phyloP scores from a whole-genome alignment of 1,139 yeast species.

The Yamadazyma songkhlaensis region DNA sequence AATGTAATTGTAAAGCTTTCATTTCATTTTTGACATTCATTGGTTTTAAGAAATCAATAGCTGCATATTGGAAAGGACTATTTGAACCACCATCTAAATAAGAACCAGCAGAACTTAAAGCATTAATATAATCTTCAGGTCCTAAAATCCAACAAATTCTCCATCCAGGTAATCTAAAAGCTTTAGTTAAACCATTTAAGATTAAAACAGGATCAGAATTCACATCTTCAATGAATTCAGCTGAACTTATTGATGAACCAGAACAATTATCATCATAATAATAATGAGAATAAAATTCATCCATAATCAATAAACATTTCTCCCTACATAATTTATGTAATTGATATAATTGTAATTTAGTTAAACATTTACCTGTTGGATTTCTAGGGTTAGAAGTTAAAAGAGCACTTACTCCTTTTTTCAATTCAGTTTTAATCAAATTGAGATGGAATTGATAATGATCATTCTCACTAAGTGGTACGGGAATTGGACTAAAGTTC shows the following conservation, averaged over 20 bases:
- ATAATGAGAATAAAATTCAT: constrained; percentile 64
- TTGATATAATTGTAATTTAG: constrained; percentile 48
- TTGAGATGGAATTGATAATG: constrained; percentile 59
- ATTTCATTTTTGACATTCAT: constrained; percentile 50
- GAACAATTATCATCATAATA: constrained; percentile 58
- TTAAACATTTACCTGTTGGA: constrained; percentile 62
- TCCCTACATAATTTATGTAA: constrained; percentile 59
- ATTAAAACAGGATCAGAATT: constrained; percentile 62
- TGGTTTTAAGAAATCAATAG: constrained; percentile 58
- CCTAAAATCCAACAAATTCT: constrained; percentile 69
- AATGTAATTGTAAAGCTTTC: constrained; percentile 60
- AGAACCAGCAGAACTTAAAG: constrained; percentile 62
- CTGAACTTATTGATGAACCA: constrained; percentile 57
- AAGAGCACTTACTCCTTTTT: constrained; percentile 61
- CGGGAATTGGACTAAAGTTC: constrained; percentile 68
- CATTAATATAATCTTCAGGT: constrained; percentile 60
- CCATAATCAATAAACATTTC: constrained; percentile 61
- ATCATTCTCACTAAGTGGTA: constrained; percentile 59
- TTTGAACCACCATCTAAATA: constrained; percentile 66
- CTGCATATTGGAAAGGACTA: constrained; percentile 65
- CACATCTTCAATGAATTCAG: constrained; percentile 56
- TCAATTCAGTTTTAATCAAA: constrained; percentile 53
- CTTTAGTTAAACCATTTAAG: constrained; percentile 63
- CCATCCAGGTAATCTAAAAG: constrained; percentile 70
- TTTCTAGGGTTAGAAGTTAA: constrained; percentile 65